Percentiles rank a stretch among this genome's conserved stretches.
Evolutionary conservation across 306 rosid species (phyloP).

Genomic region (Benincasa hispida): DNA sequence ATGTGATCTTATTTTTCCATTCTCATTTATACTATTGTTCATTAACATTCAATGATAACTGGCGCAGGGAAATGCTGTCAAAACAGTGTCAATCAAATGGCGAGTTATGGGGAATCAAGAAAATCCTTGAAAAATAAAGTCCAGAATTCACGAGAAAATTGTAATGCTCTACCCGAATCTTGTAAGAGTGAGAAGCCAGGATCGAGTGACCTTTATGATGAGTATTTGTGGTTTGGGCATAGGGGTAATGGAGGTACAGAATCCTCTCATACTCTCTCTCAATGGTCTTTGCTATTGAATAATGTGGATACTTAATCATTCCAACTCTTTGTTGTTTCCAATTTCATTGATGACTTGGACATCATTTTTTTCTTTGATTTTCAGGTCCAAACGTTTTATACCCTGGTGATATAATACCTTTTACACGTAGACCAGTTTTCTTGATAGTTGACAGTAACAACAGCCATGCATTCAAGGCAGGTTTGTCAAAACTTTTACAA

Average conservation of each 20-base stretch:
- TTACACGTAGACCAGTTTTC: conserved; percentile 94
- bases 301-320: not conserved
- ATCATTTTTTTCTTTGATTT: not conserved
- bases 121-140: conserved; percentile 42
- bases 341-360: not conserved
- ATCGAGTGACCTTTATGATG: conserved; percentile 41
- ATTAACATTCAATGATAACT: conserved; percentile 18
- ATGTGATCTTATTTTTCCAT: not conserved
- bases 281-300: not conserved
- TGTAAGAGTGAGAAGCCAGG: conserved; percentile 50
- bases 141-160: conserved; percentile 38
- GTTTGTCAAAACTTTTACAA: conserved; percentile 91
- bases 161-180: conserved; percentile 35
- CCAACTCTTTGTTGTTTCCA: not conserved
- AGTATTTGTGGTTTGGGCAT: conserved; percentile 79
- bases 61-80: conserved; percentile 61
- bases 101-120: conserved; percentile 44
- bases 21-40: not conserved
- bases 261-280: not conserved
- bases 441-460: conserved; percentile 85
- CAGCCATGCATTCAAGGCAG: conserved; percentile 99
- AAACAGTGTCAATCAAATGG: conserved; percentile 34
- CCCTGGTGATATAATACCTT: conserved; percentile 91
- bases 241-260: conserved; percentile 63
- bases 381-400: conserved; percentile 78